These are phyloP conservation scores for Neospora caninum DNA, from an alignment of 169 alveolate genomes.

Conservation along the genomic window DNA sequence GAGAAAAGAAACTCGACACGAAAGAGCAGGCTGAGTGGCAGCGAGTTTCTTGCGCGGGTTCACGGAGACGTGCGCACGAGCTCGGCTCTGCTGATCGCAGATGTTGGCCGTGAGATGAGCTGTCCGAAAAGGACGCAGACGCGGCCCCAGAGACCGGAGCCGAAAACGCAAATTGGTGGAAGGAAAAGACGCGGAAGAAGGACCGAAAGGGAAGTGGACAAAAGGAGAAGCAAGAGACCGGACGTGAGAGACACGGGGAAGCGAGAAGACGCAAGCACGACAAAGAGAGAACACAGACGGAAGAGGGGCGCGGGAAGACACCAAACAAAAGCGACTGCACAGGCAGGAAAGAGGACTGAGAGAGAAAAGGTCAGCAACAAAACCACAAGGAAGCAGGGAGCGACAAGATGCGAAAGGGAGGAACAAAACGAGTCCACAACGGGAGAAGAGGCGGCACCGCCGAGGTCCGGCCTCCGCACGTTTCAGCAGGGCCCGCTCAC, in stretches of 20 bases:
- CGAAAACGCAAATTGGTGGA: too few species aligned
- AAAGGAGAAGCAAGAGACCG: background rate
- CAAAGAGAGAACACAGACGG: too few species aligned
- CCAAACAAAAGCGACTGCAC: background rate
- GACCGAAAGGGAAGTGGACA: background rate
- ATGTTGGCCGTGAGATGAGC: too few species aligned
- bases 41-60: background rate
- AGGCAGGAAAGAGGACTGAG: background rate
- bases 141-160: too few species aligned
- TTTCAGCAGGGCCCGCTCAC: background rate
- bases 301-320: too few species aligned
- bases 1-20: background rate
- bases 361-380: background rate
- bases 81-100: too few species aligned
- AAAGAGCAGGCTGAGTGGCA: background rate
- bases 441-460: background rate
- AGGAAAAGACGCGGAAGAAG: background rate
- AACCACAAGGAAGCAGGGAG: background rate
- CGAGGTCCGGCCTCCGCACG: background rate
- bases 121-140: too few species aligned
- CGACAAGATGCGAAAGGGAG: background rate
- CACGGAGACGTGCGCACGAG: too few species aligned
- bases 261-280: too few species aligned
- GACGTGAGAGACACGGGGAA: background rate
- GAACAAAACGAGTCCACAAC: background rate